Evolutionary conservation across 2,329 filamentous ascomycete species (phyloP), one percentile per base, ranked within the genome.

Genomic region (Penicillium sp.): DNA sequence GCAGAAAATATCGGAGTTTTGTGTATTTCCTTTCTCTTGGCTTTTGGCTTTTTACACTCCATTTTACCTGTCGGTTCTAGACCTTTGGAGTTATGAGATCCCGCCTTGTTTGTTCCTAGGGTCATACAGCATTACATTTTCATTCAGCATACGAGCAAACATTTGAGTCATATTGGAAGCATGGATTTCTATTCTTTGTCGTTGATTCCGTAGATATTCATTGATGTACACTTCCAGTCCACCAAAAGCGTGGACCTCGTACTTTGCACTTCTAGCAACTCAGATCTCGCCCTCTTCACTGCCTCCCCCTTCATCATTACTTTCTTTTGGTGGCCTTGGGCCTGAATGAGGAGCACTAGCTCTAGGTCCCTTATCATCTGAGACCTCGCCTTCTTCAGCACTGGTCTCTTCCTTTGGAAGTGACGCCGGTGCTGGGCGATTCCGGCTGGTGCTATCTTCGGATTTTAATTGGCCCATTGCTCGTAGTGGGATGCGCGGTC

Each of bases 211-310:
- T 51, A 46, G 43, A 50, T 45, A 44, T 36, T 51, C 48, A 46
- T 51, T 51, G 48, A 38, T 46, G 38, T 46, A 46, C 25, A 45
- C 16, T 38, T 40, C 14, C 43, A 41, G 25, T 42, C 36, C 46
- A 33, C 16, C 28, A 25, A 20, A 16, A 10, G 10, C 35, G 20
- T 38, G 16, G 35, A 38, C 35, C 7, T 38, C 35, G 10, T 38
- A 38, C 35, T 38, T 38, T 36, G 16, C 8, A 20, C 35, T 11
- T 16, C 28, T 14, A 5, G 10, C 33, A 27, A 28, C 55, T 56
- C 33, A 74, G 31, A 75, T 61, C 53, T 76, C 74, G 13, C 74
- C 73, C 48, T 75, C 74, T 55, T 76, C 74, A 46, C 73, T 75
- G 4, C 73, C 72, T 25, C 65, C 70, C 6, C 65, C 71, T 38